Base-by-base conservation (phyloP, 805 yeast genomes). In the Cyberlindnera xishuangbannaensis region DNA sequence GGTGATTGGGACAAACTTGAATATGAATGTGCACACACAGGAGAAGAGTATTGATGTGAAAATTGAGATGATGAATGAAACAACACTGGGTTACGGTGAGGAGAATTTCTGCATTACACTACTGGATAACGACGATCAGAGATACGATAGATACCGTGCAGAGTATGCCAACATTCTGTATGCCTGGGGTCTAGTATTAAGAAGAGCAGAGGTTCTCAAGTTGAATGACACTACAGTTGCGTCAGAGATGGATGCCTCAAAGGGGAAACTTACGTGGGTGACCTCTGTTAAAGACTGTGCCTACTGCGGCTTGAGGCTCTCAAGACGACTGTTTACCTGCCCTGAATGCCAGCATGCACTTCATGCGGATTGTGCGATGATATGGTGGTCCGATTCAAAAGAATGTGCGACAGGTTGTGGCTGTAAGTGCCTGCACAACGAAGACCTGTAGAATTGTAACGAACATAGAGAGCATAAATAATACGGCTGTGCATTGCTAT, bases 341-440 rank as follows among this genome's bases (percentile, higher is more conserved):
- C 68, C 73, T 6, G 62, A 63, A 18, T 88, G 97, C 58, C 81
- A 76, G 36, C 97, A 90, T 57, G 64, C 83, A 3, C 49, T 83
- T 44, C 97, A 88, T 53, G 71, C 84, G 3, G 63, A 64, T 15
- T 88, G 97, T 61, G 92, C 95, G 0, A 58, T 67, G 14, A 69
- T 69, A 31, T 88, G 97, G 96, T 86, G 94, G 85, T 57, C 58
- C 7, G 46, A 53, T 2, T 59, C 64, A 37, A 43, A 43, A 0
- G 83, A 80, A 47, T 85, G 95, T 56, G 78, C 94, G 0, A 71
- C 83, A 28, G 95, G 95, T 0, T 86, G 95, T 63, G 95, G 95
- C 0, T 86, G 95, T 48, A 42, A 50, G 5, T 85, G 95, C 58
- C 24, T 25, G 6, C 8, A 16, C 18, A 27, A 23, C 29, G 9